A percentile compares a stretch with the other conserved stretches of the same genome.
phyloP scores from a whole-genome alignment of 352 stramenopile species.

The Globisporangium orthogonon region DNA sequence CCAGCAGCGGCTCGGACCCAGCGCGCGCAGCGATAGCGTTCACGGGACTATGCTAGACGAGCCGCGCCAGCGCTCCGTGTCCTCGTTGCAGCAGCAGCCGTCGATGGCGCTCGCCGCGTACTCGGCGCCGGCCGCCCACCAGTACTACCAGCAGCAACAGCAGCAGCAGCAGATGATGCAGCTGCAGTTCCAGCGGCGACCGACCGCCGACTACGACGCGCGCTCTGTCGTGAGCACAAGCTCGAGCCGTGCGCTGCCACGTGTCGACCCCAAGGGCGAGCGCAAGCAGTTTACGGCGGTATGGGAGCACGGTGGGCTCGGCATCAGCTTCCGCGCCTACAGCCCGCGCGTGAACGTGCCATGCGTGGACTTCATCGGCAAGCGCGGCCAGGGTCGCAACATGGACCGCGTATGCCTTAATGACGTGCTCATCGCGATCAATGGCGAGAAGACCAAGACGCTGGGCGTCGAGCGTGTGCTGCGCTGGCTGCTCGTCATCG shows the following conservation, averaged over 20 bases:
- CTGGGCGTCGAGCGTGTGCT: conserved; percentile 72
- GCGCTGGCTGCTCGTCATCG: conserved; percentile 65
- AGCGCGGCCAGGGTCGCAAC: conserved; percentile 45
- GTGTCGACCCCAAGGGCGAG: conserved; percentile 15
- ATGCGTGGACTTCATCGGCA: conserved; percentile 62
- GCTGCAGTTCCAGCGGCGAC: conserved; percentile 10
- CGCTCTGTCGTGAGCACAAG: conserved; percentile 13
- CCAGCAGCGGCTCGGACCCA: conserved; percentile 6
- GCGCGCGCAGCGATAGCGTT: conserved; percentile 13
- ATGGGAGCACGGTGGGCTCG: conserved; percentile 62
- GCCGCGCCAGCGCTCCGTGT: neutral
- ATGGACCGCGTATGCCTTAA: conserved; percentile 78
- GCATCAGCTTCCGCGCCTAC: conserved; percentile 70
- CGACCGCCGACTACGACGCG: conserved; percentile 11
- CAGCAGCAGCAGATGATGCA: neutral
- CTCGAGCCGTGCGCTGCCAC: conserved; percentile 22
- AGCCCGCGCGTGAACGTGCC: conserved; percentile 62
- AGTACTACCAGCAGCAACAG: conserved; percentile 12
- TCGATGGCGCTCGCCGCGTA: conserved; percentile 3
- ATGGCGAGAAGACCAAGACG: conserved; percentile 70
- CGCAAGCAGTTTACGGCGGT: conserved; percentile 71
- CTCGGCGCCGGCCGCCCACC: neutral
- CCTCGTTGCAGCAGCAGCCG: neutral
- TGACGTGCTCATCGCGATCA: conserved; percentile 78
- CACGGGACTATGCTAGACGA: conserved; percentile 8